phyloP scores from a whole-genome alignment of 2,329 filamentous ascomycete species.

The Arthrocladium fulminans region DNA sequence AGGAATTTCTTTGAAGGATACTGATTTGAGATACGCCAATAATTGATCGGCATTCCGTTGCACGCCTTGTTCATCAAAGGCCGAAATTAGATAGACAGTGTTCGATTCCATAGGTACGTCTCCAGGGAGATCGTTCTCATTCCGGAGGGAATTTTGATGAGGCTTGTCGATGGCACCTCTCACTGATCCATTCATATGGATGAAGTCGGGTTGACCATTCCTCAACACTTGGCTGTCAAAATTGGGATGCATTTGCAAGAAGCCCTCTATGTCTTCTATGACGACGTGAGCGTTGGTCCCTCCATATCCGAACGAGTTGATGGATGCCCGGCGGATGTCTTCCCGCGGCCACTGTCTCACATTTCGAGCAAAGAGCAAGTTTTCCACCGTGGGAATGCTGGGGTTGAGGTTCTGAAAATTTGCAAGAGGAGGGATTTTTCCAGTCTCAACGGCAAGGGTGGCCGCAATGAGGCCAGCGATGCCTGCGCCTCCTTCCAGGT shows the following conservation, averaged over 20 bases:
- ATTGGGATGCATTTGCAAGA: background rate
- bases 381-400: conserved; percentile 1
- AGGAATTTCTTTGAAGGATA: background rate
- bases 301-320: conserved; percentile 31
- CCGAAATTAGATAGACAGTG: conserved; percentile 1
- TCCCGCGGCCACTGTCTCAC: conserved; percentile 18
- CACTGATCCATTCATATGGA: no score
- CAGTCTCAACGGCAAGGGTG: conserved; percentile 23
- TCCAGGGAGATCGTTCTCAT: no score
- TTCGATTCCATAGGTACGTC: no score
- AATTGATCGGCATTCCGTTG: conserved; percentile 31
- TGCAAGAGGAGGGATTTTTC: conserved; percentile 22
- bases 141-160: no score
- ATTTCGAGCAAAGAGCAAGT: conserved; percentile 18
- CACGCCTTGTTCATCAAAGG: conserved; percentile 24
- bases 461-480: conserved; percentile 26
- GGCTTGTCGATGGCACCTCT: no score
- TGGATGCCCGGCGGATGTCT: conserved; percentile 23
- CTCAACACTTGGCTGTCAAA: no score
- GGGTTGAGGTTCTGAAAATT: conserved; percentile 21
- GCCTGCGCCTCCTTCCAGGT: conserved; percentile 25
- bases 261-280: conserved; percentile 21
- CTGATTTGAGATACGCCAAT: background rate
- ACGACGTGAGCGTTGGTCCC: conserved; percentile 30
- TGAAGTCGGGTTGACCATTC: no score